phyloP scores from a whole-genome alignment of 163 green algal species.

The Scenedesmus sp. region DNA sequence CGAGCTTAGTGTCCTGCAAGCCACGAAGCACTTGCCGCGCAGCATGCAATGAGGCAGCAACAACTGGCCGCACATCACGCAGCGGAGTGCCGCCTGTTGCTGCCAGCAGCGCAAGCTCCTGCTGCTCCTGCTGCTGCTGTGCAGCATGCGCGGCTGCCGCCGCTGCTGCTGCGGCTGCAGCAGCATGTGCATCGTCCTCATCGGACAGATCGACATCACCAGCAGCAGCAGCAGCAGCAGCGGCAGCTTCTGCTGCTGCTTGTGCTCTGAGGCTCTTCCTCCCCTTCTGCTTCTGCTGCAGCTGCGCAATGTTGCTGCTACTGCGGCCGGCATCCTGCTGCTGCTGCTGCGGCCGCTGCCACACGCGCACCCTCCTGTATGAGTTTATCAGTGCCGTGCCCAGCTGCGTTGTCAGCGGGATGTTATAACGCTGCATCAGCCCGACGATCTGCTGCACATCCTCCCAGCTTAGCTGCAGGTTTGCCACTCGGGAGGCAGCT shows the following conservation, averaged over 20 bases:
- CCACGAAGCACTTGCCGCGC: neutral
- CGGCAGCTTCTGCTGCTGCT: conserved; percentile 7
- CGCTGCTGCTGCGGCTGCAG: neutral
- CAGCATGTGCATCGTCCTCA: neutral
- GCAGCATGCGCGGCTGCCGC: neutral
- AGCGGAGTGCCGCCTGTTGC: neutral
- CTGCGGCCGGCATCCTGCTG: neutral
- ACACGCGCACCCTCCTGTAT: conserved; percentile 49
- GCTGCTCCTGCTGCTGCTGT: conserved; percentile 27
- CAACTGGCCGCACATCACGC: neutral
- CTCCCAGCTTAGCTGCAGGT: conserved; percentile 24
- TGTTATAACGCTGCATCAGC: conserved; percentile 41
- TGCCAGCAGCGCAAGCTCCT: conserved; percentile 13
- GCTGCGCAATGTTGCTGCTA: conserved; percentile 14
- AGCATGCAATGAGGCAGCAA: neutral
- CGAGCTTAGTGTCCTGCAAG: neutral
- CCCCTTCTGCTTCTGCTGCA: neutral
- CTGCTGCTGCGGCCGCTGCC: conserved; percentile 14
- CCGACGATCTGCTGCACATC: conserved; percentile 1
- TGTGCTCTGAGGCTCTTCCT: neutral
- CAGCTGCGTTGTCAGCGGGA: conserved; percentile 55
- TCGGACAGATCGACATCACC: neutral
- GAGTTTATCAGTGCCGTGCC: conserved; percentile 66
- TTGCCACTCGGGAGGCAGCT: conserved; percentile 13
- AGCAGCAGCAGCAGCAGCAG: neutral